Percentiles rank a stretch among this genome's conserved stretches.
phyloP scores from a whole-genome alignment of 1,284 basidiomycete species.

The Cutaneotrichosporon mucoides region DNA sequence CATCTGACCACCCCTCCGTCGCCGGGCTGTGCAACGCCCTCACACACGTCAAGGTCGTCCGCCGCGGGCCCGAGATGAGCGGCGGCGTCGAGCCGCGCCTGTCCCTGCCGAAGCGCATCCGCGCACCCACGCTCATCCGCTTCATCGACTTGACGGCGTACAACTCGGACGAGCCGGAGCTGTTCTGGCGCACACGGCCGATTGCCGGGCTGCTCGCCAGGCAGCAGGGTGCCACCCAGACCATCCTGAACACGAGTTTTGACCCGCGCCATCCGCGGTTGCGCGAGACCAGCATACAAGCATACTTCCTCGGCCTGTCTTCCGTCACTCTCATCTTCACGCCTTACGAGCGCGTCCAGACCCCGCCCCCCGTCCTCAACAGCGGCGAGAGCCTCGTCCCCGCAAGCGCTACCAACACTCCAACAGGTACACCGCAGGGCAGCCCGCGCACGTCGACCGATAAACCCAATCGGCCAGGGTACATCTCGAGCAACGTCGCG shows the following conservation, averaged over 20 bases:
- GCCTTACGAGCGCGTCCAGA: neutral
- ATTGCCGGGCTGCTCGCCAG: neutral
- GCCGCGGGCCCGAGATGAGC: conserved; percentile 1
- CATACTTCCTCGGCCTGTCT: conserved; percentile 1
- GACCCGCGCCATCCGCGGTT: conserved; percentile 5
- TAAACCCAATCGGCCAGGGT: neutral
- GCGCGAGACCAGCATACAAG: conserved; percentile 1
- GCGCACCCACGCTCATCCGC: neutral
- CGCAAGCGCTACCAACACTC: neutral
- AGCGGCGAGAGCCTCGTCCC: no score
- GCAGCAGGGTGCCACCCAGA: neutral
- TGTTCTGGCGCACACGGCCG: conserved; percentile 2
- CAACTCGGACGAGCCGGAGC: conserved; percentile 5
- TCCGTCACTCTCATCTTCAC: conserved; percentile 2
- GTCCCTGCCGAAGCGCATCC: neutral
- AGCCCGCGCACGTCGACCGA: neutral
- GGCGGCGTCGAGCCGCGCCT: neutral
- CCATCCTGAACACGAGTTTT: neutral
- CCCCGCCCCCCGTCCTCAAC: neutral
- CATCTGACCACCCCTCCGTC: neutral
- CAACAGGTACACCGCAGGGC: neutral
- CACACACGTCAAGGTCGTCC: neutral
- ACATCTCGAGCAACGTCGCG: neutral
- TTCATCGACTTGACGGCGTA: conserved; percentile 7
- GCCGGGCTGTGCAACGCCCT: neutral